Evolutionary conservation across 2,329 filamentous ascomycete genomes (phyloP).

Genomic region (Aspergillus latus): DNA sequence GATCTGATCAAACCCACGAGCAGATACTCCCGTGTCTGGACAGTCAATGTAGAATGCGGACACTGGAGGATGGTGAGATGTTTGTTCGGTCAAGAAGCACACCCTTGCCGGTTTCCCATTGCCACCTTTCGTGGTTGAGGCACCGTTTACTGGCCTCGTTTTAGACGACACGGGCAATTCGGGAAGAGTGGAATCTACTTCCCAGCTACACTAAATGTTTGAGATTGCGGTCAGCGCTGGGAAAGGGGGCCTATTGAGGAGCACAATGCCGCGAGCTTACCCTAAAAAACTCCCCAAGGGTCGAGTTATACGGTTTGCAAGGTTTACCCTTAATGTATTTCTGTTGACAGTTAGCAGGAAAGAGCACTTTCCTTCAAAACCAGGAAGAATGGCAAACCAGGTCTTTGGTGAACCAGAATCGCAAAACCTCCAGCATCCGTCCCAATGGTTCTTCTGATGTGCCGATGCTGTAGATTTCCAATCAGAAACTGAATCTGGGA

Average conservation of each 20-base stretch:
- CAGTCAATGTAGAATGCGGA: constrained; percentile 95
- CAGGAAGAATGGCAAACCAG: constrained; percentile 51
- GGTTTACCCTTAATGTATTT: constrained; percentile 99
- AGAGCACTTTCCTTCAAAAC: background rate
- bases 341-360: constrained; percentile 38
- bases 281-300: constrained; percentile 94
- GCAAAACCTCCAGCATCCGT: constrained; percentile 89
- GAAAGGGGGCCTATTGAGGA: too few species aligned
- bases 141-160: constrained; percentile 34
- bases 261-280: constrained; percentile 49
- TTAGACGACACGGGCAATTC: constrained; percentile 51
- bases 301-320: constrained; percentile 98
- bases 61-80: constrained; percentile 94
- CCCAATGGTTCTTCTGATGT: constrained; percentile 89
- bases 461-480: constrained; percentile 59
- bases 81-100: constrained; percentile 96
- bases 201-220: constrained; percentile 78
- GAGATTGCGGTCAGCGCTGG: background rate
- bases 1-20: constrained; percentile 91
- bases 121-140: constrained; percentile 32
- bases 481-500: constrained; percentile 38
- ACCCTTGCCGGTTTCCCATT: constrained; percentile 65
- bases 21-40: constrained; percentile 82
- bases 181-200: constrained; percentile 76
- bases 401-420: constrained; percentile 99